phyloP scores from a whole-genome alignment of 2,329 filamentous ascomycete genomes.

The Verticillium albo-atrum region DNA sequence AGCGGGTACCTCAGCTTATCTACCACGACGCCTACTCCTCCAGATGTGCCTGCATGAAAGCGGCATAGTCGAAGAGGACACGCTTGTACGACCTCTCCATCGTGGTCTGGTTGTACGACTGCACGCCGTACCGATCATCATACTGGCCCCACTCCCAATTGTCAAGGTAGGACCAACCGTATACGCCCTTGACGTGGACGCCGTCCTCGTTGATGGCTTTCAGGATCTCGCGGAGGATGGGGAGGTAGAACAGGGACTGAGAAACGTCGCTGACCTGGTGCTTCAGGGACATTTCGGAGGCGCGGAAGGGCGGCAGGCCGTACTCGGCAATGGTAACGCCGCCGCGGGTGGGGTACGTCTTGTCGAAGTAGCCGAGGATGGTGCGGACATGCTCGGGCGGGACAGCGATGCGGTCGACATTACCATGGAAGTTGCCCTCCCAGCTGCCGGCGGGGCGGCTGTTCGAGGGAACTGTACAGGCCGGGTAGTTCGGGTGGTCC shows the following conservation, averaged over 20 bases:
- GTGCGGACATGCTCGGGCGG: constrained; percentile 49
- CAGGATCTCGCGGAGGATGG: constrained; percentile 48
- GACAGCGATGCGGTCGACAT: constrained; percentile 41
- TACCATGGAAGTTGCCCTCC: constrained; percentile 44
- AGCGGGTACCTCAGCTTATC: too few species aligned
- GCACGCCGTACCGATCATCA: constrained; percentile 45
- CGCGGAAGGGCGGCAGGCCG: constrained; percentile 49
- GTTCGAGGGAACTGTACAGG: constrained; percentile 28
- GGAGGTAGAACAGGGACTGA: constrained; percentile 49
- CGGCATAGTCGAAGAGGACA: constrained; percentile 53
- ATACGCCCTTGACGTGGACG: constrained; percentile 47
- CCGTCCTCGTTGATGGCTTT: constrained; percentile 53
- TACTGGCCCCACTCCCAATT: constrained; percentile 38
- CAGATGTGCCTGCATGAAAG: constrained; percentile 32
- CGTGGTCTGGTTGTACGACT: constrained; percentile 49
- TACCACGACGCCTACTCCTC: too few species aligned
- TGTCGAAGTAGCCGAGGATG: constrained; percentile 53
- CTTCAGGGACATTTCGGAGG: constrained; percentile 33
- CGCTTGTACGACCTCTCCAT: constrained; percentile 48
- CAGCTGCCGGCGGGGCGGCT: too few species aligned
- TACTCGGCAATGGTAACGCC: constrained; percentile 48
- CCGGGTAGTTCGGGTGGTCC: constrained; percentile 26
- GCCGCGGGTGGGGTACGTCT: constrained; percentile 39
- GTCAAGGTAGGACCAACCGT: constrained; percentile 49
- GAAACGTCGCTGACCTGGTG: constrained; percentile 39